Percentiles rank a stretch among this genome's conserved stretches.
These are phyloP conservation scores for Holtermanniella nyarrowii DNA, from an alignment of 768 basidiomycete species.

Conservation along the genomic window DNA sequence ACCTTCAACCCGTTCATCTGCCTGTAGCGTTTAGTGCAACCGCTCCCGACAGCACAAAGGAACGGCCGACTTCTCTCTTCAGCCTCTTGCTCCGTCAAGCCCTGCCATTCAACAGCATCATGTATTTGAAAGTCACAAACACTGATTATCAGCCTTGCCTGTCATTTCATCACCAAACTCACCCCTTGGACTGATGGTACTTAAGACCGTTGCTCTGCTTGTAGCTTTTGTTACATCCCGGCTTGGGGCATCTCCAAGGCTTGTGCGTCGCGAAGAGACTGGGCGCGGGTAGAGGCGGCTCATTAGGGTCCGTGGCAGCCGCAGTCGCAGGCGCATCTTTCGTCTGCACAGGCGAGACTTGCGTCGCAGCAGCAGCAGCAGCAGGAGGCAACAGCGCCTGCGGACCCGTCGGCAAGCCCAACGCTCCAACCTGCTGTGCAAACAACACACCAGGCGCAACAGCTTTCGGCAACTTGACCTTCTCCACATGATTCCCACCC, in stretches of 20 bases:
- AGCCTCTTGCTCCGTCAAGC: conserved; percentile 59
- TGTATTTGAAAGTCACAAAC: conserved; percentile 87
- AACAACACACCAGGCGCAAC: conserved; percentile 33
- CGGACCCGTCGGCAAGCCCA: conserved; percentile 24
- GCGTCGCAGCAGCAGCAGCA: not conserved
- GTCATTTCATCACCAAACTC: conserved; percentile 3
- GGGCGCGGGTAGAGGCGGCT: conserved; percentile 26
- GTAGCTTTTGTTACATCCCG: conserved; percentile 90
- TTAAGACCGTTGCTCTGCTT: conserved; percentile 93
- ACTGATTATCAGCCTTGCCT: conserved; percentile 34
- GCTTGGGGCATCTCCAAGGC: conserved; percentile 65
- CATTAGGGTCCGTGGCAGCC: conserved; percentile 5
- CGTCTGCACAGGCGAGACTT: not conserved
- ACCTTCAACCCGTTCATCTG: conserved; percentile 84
- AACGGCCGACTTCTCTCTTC: conserved; percentile 73
- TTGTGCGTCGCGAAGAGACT: conserved; percentile 36
- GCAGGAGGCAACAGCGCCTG: conserved; percentile 12
- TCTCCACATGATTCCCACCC: not conserved
- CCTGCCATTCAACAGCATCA: conserved; percentile 52
- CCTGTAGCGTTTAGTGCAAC: conserved; percentile 68
- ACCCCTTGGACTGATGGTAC: conserved; percentile 38
- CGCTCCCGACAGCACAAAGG: conserved; percentile 68
- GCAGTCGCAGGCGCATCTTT: conserved; percentile 3
- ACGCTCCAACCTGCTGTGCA: conserved; percentile 18
- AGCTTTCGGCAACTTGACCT: conserved; percentile 14